Percentiles rank a stretch among this genome's conserved stretches.
phyloP scores from a whole-genome alignment of 495 filamentous ascomycete genomes.

The Penicillium daleae region DNA sequence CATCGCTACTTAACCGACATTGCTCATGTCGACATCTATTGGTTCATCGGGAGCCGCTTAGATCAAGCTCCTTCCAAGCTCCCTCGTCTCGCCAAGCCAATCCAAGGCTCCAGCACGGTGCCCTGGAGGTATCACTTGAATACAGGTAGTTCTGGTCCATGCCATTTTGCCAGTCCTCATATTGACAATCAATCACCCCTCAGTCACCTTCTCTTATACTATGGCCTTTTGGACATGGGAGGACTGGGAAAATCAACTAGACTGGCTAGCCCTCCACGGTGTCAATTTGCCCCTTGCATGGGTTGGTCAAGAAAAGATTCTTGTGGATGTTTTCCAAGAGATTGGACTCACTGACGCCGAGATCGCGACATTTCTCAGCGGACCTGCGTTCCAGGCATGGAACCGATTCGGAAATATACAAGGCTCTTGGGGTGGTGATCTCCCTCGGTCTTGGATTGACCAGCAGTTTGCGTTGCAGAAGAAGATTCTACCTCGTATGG shows the following conservation, averaged over 20 bases:
- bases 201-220: slow-evolving; percentile 60
- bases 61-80: slow-evolving; percentile 23
- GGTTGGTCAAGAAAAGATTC: slow-evolving; percentile 56
- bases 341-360: slow-evolving; percentile 50
- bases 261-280: slow-evolving; percentile 58
- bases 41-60: slow-evolving; percentile 44
- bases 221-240: slow-evolving; percentile 57
- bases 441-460: slow-evolving; percentile 52
- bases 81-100: slow-evolving; percentile 19
- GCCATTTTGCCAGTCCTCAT: not conserved
- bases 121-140: slow-evolving; percentile 61
- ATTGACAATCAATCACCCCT: not conserved
- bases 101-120: slow-evolving; percentile 41
- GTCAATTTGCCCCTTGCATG: slow-evolving; percentile 58
- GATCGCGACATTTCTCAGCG: slow-evolving; percentile 50
- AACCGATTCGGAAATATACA: slow-evolving; percentile 61
- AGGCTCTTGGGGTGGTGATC: slow-evolving; percentile 49
- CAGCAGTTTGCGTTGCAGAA: slow-evolving; percentile 51
- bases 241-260: slow-evolving; percentile 58
- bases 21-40: slow-evolving; percentile 56
- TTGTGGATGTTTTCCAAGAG: slow-evolving; percentile 53
- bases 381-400: slow-evolving; percentile 60
- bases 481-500: slow-evolving; percentile 54
- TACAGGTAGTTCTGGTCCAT: slow-evolving; percentile 29
- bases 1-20: slow-evolving; percentile 53